These are phyloP conservation scores for Strigomonas galati DNA, from an alignment of 208 protist genomes.

Conservation along the genomic window DNA sequence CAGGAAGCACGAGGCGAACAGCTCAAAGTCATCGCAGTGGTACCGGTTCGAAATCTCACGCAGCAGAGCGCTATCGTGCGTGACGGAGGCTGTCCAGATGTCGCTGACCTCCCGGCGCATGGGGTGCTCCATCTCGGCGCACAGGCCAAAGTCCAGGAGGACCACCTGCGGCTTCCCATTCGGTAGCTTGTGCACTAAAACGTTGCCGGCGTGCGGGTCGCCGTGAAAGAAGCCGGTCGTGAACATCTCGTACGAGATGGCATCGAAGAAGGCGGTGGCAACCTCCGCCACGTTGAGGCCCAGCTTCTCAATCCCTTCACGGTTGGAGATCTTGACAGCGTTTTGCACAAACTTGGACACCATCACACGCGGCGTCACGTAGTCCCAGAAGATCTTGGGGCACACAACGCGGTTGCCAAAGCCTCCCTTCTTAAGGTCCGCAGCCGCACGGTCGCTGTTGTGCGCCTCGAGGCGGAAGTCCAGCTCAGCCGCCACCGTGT, in stretches of 20 bases:
- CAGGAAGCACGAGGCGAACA: conserved; percentile 85
- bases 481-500: conserved; percentile 87
- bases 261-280: conserved; percentile 71
- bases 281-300: conserved; percentile 61
- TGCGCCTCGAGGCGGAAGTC: conserved; percentile 93
- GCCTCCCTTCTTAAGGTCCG: conserved; percentile 65
- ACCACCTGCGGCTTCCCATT: conserved; percentile 75
- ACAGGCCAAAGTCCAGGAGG: conserved; percentile 96
- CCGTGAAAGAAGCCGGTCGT: conserved; percentile 92
- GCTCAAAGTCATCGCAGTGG: conserved; percentile 64
- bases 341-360: conserved; percentile 64
- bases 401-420: conserved; percentile 74
- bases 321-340: conserved; percentile 79
- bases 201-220: conserved; percentile 93
- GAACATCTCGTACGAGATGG: conserved; percentile 94
- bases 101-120: conserved; percentile 51
- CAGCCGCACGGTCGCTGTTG: conserved; percentile 83
- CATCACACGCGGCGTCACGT: conserved; percentile 64
- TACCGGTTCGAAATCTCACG: conserved; percentile 43
- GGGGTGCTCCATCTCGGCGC: conserved; percentile 72
- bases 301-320: conserved; percentile 41
- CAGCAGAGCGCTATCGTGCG: conserved; percentile 58
- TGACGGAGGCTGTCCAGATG: conserved; percentile 77
- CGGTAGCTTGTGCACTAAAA: conserved; percentile 77
- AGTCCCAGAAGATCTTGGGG: conserved; percentile 52